Evolutionary conservation across 1,284 basidiomycete species (phyloP), one percentile per base, ranked within the genome.

Genomic region (Ganoderma sinense): DNA sequence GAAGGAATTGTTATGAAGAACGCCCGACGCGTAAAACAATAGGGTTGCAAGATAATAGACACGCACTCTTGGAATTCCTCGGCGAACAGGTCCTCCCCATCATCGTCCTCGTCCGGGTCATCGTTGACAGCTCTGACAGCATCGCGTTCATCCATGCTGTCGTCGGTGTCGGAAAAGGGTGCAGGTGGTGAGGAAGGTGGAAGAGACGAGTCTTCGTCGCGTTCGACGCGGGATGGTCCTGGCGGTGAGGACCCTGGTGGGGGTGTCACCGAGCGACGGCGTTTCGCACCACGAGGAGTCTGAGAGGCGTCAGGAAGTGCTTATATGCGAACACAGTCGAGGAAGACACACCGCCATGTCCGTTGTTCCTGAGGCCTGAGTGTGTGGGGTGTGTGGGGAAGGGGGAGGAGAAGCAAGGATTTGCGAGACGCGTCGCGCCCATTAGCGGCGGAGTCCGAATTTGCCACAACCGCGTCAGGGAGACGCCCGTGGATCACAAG

Each of bases 11-110:
- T 13, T 26, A 23, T 14, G 4, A 51, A 11, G 23, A 23, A 1
- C 23, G 0, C 14, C 10, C 11, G n/a, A 51, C 13, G 4, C n/a
- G 4, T 14, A 3, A 51, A 26, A 51, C 23, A 26, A 48, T 6
- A 8, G 36, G 10, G 36, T 36, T 36, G 36, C 6, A 36, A 36
- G 7, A 36, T 36, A 23, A 48, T 48, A 1, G 48, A 41, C 23
- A 86, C 91, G 78, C 76, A 97, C 95, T 89, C 91, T 73, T 89
- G 85, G 73, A 95, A 83, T 78, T 86, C 87, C 18, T 97, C 92
- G 58, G 89, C 95, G 82, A 97, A 99, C 33, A 99, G 89, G 83
- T 99, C 97, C 80, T 98, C 97, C 43, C 95, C 96, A 31, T 97
- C 95, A 26, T 89, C 95, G 7, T 93, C 89, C 10, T 92, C 95